phyloP scores from a whole-genome alignment of 2,329 filamentous ascomycete genomes.

The Ophiostoma populinum region DNA sequence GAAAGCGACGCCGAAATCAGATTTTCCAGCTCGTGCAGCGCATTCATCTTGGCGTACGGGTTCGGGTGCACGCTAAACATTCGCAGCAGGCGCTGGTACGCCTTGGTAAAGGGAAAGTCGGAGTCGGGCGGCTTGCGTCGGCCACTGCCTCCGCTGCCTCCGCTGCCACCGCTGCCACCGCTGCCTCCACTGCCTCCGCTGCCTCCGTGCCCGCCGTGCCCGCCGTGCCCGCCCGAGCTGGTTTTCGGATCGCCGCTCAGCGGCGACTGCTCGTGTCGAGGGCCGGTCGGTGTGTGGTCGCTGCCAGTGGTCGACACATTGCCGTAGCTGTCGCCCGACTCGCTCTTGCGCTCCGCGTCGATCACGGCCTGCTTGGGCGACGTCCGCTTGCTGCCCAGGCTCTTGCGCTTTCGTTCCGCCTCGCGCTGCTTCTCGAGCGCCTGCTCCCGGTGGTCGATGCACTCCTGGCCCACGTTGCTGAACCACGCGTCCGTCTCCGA shows the following conservation, averaged over 20 bases:
- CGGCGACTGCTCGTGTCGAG: not conserved
- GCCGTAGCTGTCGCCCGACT: constrained; percentile 30
- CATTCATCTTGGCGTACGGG: constrained; percentile 69
- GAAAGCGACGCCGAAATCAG: constrained; percentile 63
- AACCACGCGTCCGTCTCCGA: constrained; percentile 93
- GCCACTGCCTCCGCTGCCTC: constrained; percentile 8
- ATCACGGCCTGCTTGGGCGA: constrained; percentile 33
- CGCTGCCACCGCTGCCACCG: constrained; percentile 11
- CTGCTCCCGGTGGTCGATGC: constrained; percentile 45
- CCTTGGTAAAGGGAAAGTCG: constrained; percentile 65
- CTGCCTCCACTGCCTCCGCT: not conserved
- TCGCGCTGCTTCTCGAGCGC: constrained; percentile 28
- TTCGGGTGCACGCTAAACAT: constrained; percentile 85
- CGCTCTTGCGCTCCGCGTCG: constrained; percentile 51
- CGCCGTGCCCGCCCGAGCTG: too few relatives aligned
- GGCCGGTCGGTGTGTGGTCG: constrained; percentile 11
- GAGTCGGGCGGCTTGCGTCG: constrained; percentile 9
- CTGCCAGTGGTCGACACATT: constrained; percentile 23
- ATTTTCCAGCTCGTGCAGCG: constrained; percentile 66
- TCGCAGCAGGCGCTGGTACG: constrained; percentile 62
- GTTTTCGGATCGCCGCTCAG: too few relatives aligned
- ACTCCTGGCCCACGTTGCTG: constrained; percentile 45
- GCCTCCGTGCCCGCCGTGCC: not conserved
- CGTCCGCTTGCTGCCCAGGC: not conserved
- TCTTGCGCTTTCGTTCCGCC: constrained; percentile 18